Conservation (phyloP, 2,329 filamentous ascomycete species). For the Talaromyces sp. region DNA sequence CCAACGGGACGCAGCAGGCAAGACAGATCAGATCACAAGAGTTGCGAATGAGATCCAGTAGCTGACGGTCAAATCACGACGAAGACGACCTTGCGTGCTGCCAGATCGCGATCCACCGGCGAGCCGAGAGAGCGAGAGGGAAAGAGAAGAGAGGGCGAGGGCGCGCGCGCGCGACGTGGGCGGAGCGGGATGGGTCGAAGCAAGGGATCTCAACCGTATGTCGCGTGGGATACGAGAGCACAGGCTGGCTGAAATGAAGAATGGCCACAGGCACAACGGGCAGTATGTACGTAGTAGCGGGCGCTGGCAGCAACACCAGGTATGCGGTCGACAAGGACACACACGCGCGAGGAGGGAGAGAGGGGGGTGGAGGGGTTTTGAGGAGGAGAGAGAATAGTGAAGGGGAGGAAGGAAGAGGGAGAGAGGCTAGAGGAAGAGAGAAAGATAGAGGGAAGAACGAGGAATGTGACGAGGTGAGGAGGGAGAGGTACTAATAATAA, state of each 20-base stretch:
- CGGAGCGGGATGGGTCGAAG: neutral
- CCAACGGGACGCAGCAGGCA: constrained; percentile 16
- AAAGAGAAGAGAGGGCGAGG: neutral
- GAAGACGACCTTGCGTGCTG: neutral
- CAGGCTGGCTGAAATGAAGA: neutral
- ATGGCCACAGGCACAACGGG: too few species aligned
- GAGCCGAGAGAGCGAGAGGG: neutral
- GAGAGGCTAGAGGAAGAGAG: neutral
- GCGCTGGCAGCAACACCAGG: neutral
- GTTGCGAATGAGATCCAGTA: neutral
- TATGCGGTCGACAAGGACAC: neutral
- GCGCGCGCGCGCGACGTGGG: neutral
- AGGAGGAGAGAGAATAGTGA: neutral
- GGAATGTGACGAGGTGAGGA: constrained; percentile 7
- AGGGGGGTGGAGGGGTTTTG: neutral
- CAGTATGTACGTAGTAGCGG: neutral
- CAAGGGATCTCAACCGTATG: neutral
- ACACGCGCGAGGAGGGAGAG: neutral
- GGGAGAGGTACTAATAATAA: neutral
- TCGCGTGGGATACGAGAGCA: neutral
- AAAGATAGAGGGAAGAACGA: constrained; percentile 1
- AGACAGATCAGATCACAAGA: constrained; percentile 22
- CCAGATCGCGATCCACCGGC: constrained; percentile 1
- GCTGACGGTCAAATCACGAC: neutral
- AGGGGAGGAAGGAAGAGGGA: neutral